Base-by-base conservation (phyloP, 2,329 filamentous ascomycete species). In the Leptodontidium sp. region DNA sequence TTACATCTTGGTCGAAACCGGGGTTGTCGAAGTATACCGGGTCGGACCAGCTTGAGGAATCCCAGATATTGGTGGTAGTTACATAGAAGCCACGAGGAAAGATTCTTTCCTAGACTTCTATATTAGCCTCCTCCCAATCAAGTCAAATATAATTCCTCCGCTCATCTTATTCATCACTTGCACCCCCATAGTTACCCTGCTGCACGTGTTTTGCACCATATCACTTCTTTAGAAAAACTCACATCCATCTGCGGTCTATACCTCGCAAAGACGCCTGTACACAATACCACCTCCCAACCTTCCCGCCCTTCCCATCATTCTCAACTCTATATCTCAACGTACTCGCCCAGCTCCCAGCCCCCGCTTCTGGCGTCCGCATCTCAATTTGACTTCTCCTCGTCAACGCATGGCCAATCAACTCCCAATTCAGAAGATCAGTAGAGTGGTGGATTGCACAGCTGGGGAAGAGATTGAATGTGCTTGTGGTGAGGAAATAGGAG, bases 391-490 rank as follows among this genome's bases (percentile, higher is more conserved):
- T 65, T 21, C 52, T 55, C 35, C 62, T 49, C 82, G 79, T 87
- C 61, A 88, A 78, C 1, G 84, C 85, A 70, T 87, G 82, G 4
- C 82, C 83, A 55, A 86, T 83, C n/a, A 87, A 80, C 6, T 79
- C 79, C 85, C 85, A 88, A 52, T 83, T 82, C 9, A 85, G 76
- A 12, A 87, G 79, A 70, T 87, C 83, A 0, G 78, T 84, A 24
- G 85, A 87, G 32, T 87, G 82, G 73, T 90, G 88, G 67, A 90
- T 86, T 15, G 87, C 85, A n/a, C 84, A 84, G 4, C 86, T 87
- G 0, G 87, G 88, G 69, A 87, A 89, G 76, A 84, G 87, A 75
- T 90, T 87, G 67, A 90, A 90, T 0, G 86, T 87, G 0, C 87
- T 90, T 4, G 86, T 90, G 47, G 84, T 85, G 35, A 90, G 82